Percentiles rank a stretch among this genome's conserved stretches.
Conservation (phyloP, 345 rosid species). For the Brassica carinata region DNA sequence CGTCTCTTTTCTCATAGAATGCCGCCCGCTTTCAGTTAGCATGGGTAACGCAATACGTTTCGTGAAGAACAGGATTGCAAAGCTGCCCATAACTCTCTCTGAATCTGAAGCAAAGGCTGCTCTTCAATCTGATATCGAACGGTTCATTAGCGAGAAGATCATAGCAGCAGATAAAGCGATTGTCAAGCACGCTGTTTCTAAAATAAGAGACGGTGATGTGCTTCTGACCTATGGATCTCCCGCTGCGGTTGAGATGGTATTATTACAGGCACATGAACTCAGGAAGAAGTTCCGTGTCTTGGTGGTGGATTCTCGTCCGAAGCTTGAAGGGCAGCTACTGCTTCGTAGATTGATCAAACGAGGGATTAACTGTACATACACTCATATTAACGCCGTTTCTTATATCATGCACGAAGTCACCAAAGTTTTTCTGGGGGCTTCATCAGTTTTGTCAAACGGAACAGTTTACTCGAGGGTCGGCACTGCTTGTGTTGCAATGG, state of each 20-base stretch:
- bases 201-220: conserved; percentile 91
- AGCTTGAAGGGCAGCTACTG: conserved; percentile 83
- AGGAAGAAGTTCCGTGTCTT: conserved; percentile 83
- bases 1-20: conserved; percentile 84
- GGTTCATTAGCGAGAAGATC: conserved; percentile 83
- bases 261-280: conserved; percentile 82
- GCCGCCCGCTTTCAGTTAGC: conserved; percentile 93
- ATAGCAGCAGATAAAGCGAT: conserved; percentile 71
- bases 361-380: conserved; percentile 84
- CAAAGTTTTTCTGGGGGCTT: conserved; percentile 89
- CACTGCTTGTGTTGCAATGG: conserved; percentile 96
- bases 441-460: conserved; percentile 91
- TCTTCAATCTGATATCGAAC: conserved; percentile 72
- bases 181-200: conserved; percentile 82
- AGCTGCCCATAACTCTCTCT: conserved; percentile 62
- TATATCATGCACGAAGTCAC: conserved; percentile 96
- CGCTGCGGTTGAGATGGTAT: conserved; percentile 86
- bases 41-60: conserved; percentile 95
- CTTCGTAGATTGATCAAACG: conserved; percentile 84
- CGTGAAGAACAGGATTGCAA: conserved; percentile 71
- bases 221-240: conserved; percentile 91
- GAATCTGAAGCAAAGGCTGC: conserved; percentile 79
- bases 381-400: conserved; percentile 86
- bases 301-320: conserved; percentile 90
- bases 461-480: conserved; percentile 95